These are phyloP conservation scores for Sporobolomyces roseus DNA, from an alignment of 768 basidiomycete species.

Conservation along the genomic window DNA sequence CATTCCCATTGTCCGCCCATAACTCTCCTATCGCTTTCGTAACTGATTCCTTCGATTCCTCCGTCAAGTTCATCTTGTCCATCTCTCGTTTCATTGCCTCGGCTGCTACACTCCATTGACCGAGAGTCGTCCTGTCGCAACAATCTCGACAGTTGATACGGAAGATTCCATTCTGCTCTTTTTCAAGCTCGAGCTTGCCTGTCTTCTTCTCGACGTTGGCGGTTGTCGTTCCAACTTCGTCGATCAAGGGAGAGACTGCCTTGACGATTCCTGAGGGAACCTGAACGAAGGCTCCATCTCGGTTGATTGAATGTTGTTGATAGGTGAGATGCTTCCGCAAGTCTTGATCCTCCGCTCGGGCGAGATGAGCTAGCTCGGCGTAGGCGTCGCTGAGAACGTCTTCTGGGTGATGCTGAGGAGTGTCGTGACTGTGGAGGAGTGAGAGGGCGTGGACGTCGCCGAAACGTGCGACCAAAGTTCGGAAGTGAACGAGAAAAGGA, in stretches of 20 bases:
- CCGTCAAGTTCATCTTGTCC: neutral
- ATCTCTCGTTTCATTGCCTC: neutral
- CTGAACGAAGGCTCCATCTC: neutral
- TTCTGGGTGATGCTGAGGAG: neutral
- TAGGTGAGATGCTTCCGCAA: slow-evolving; percentile 67
- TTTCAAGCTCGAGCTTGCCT: slow-evolving; percentile 55
- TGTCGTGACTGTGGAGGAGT: slow-evolving; percentile 3
- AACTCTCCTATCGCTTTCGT: neutral
- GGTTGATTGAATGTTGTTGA: slow-evolving; percentile 17
- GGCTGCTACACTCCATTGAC: slow-evolving; percentile 59
- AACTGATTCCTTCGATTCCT: neutral
- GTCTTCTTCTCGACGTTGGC: neutral
- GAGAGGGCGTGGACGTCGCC: neutral
- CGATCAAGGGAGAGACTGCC: slow-evolving; percentile 59
- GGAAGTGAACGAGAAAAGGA: slow-evolving; percentile 15
- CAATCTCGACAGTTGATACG: slow-evolving; percentile 95
- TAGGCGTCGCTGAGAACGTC: slow-evolving; percentile 8
- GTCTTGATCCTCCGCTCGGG: slow-evolving; percentile 60
- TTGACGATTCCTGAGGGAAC: slow-evolving; percentile 64
- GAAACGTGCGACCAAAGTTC: neutral
- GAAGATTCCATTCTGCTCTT: slow-evolving; percentile 79
- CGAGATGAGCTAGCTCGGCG: slow-evolving; percentile 80
- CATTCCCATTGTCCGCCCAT: slow-evolving; percentile 2
- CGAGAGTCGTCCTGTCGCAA: slow-evolving; percentile 89
- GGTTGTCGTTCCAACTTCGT: slow-evolving; percentile 2